Base-by-base conservation (phyloP, 2,329 filamentous ascomycete genomes). In the Xylaria sp. region DNA sequence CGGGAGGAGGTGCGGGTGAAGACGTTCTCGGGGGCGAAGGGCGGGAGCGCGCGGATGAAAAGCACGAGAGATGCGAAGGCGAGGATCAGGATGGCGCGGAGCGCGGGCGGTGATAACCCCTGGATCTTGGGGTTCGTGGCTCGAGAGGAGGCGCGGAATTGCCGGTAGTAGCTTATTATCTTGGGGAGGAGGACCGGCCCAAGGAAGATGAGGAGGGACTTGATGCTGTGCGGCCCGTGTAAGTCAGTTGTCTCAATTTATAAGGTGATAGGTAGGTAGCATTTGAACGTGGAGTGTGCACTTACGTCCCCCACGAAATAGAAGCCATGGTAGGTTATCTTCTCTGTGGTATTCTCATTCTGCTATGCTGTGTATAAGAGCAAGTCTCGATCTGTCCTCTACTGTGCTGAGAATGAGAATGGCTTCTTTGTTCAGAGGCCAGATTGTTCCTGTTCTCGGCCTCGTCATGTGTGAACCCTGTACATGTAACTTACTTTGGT, bases 1-100 rank as follows among this genome's bases (percentile, higher is more conserved):
- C 94, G 92, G 60, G 93, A 96, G 66, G 90, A 85, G 0, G 95
- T 98, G 20, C 84, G 80, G 36, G 80, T 78, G 85, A 98, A 97
- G 79, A 98, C 84, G 82, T 98, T 98, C 78, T 93, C 90, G 4
- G 92, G 91, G 6, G 88, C 84, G 76, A 94, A 90, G 67, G 82
- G 72, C 0, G 93, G 90, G 0, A 91, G 90, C 67, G 89, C 86
- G 67, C 90, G 75, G 61, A 92, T 80, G 74, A 87, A 77, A 79
- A 88, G 86, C 68, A 89, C 77, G 73, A 88, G 75, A 3, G 82
- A 74, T 20, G 81, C 71, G 73, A 85, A 62, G 78, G 88, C 83
- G 75, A 96, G 83, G 75, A 92, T 77, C 67, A 84, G 81, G 76
- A 93, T 82, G 66, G 90, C 82, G 78, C 89, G 82, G n/a, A 83